Evolutionary conservation across 2,329 filamentous ascomycete species (phyloP), one percentile per base, ranked within the genome.

Genomic region (Leptographium galeiforme): DNA sequence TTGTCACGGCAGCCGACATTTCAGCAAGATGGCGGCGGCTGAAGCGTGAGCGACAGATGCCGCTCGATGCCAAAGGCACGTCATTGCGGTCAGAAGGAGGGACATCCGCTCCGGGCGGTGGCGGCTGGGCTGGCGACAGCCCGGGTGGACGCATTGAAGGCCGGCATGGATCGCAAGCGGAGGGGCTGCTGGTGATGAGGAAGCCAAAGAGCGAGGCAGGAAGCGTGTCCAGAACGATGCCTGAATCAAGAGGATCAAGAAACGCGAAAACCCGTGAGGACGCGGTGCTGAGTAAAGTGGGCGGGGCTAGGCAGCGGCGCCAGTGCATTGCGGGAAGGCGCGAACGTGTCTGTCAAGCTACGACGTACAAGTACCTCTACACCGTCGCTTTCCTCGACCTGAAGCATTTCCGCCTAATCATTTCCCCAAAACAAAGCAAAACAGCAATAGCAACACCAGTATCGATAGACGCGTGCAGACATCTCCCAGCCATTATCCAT

Each of bases 11-110:
- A 11, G 82, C 76, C 8, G 83, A 79, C 54, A 97, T 78, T 58
- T 90, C 84, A 38, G 80, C 75, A 16, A 97, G 76, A 52, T 97
- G 84, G 56, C 86, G 87, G 66, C 87, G 89, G 3, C 89, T 96
- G 69, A 93, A 97, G 55, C 76, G 78, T 16, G 90, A 96, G 47
- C 70, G 71, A 48, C 64, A 66, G 14, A 58, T 60, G 18, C 64
- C 64, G 34, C 8, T 30, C 34, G 12, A 25, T 25, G 46, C 19
- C 33, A 25, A 30, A 5, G 43, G 43, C 7, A 4, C 11, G 19
- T 6, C 43, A 30, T 30, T 14, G 14, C 30, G 19, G 2, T 32
- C 14, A 13, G 11, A 19, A 13, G 19, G 6, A 25, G 18, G n/a
- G 18, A 25, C 11, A 44, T 36, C 34, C 11, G 40, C n/a, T n/a